Evolutionary conservation across 257 asterid species (phyloP), one percentile per base, ranked within the genome.

Genomic region (Osmanthus fragrans): DNA sequence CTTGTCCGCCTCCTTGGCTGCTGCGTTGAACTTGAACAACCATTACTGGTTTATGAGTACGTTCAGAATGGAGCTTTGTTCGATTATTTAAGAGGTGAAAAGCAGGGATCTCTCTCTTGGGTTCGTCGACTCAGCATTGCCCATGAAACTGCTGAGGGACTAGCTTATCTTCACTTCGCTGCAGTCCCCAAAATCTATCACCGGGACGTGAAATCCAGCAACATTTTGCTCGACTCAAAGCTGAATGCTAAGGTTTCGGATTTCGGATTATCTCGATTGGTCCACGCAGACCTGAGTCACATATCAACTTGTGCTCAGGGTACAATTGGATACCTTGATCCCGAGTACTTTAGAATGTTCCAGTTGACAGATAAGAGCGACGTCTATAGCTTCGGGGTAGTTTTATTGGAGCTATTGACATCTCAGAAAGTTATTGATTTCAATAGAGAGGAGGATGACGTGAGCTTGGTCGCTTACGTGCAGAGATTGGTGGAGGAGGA

Each of bases 251-350:
- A 92, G 82, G 98, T 94, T 0, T 76, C 97, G 0, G 98, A 94
- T 81, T 94, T 94, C 60, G 97, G 97, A 47, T 54, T 94, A 13
- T 94, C 98, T 0, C 92, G 98, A 2, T 72, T 94, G 76, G 97
- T 96, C 1, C 93, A 91, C 19, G 83, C 97, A 1, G 98, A 94
- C 58, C 18, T 90, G 58, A 94, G 97, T 85, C 98, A 94, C 70
- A 75, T 94, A 16, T 88, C 97, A 23, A 94, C 98, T 5, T 94
- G 97, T 51, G 97, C 98, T 30, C 98, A 94, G 80, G 98, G 98
- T 6, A 94, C 98, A 0, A 88, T 94, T 0, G 98, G 98, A 23
- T 94, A 94, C 73, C 94, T 94, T 4, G 98, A 94, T 49, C 98
- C 98, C 0, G 98, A 94, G 84, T 94, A 94, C 60, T 92, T 92